Evolutionary conservation across 2,329 filamentous ascomycete species (phyloP).

Genomic region (Leptographium galeiforme): DNA sequence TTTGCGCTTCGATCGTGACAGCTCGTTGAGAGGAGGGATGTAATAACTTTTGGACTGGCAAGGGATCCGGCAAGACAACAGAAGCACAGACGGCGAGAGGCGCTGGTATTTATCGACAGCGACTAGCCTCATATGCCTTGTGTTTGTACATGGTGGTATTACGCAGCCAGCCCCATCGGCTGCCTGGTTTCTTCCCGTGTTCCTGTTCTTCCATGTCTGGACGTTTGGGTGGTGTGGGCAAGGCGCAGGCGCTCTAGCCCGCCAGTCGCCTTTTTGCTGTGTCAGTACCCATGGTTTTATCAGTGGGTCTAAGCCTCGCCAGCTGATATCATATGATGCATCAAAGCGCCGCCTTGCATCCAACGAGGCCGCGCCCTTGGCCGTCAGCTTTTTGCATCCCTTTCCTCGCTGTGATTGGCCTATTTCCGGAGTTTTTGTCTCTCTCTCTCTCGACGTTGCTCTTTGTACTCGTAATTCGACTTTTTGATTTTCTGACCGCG

Average conservation of each 20-base stretch:
- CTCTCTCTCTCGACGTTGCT: too few relatives aligned
- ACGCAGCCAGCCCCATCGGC: not conserved
- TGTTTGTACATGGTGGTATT: not conserved
- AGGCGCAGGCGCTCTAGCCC: not conserved
- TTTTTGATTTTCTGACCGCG: too few relatives aligned
- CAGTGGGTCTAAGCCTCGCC: not conserved
- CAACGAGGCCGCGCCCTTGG: too few relatives aligned
- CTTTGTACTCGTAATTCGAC: too few relatives aligned
- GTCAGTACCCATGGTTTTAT: not conserved
- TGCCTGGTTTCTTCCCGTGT: not conserved
- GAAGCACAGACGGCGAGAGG: not conserved
- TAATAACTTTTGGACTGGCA: too few relatives aligned
- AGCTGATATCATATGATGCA: not conserved
- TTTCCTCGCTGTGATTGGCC: too few relatives aligned
- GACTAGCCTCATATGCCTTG: not conserved
- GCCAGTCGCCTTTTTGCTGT: not conserved
- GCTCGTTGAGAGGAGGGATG: not conserved
- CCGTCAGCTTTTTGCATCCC: too few relatives aligned
- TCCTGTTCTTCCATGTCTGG: too few relatives aligned
- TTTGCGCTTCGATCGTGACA: not conserved
- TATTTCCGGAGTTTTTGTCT: too few relatives aligned
- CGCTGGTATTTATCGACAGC: not conserved
- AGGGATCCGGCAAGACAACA: not conserved
- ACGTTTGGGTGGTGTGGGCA: not conserved
- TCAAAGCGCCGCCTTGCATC: not conserved